Percentiles rank a stretch among this genome's conserved stretches.
Conservation (phyloP, 169 alveolate genomes). For the Miamiensis avidus region DNA sequence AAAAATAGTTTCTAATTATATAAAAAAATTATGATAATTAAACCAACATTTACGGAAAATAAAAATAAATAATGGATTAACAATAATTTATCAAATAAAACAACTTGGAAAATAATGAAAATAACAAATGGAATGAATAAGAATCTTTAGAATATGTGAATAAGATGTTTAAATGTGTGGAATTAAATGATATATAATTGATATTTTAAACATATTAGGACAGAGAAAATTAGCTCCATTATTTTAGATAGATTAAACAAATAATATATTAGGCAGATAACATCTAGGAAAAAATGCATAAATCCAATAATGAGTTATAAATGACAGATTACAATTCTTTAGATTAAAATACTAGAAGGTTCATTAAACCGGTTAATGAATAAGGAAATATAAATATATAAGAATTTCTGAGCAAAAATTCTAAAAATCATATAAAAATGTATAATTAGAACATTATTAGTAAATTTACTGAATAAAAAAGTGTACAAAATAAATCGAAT, state of each 20-base stretch:
- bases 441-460: too few relatives aligned
- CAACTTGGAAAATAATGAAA: too few relatives aligned
- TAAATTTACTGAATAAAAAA: too few relatives aligned
- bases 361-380: too few relatives aligned
- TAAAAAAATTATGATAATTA: too few relatives aligned
- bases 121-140: neutral
- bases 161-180: neutral
- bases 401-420: too few relatives aligned
- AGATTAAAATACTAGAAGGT: neutral
- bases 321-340: too few relatives aligned
- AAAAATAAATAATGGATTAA: too few relatives aligned
- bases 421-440: too few relatives aligned
- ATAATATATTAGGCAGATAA: neutral
- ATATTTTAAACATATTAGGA: neutral
- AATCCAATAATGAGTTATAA: neutral
- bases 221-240: neutral
- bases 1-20: too few relatives aligned
- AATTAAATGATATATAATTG: neutral
- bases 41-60: too few relatives aligned
- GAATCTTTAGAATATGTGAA: neutral
- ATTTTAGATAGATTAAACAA: neutral
- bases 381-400: neutral
- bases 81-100: neutral
- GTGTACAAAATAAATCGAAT: too few relatives aligned
- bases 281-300: neutral